Evolutionary conservation across 352 stramenopile genomes (phyloP), one percentile per base, ranked within the genome.

Genomic region (Nothophytophthora sp.): DNA sequence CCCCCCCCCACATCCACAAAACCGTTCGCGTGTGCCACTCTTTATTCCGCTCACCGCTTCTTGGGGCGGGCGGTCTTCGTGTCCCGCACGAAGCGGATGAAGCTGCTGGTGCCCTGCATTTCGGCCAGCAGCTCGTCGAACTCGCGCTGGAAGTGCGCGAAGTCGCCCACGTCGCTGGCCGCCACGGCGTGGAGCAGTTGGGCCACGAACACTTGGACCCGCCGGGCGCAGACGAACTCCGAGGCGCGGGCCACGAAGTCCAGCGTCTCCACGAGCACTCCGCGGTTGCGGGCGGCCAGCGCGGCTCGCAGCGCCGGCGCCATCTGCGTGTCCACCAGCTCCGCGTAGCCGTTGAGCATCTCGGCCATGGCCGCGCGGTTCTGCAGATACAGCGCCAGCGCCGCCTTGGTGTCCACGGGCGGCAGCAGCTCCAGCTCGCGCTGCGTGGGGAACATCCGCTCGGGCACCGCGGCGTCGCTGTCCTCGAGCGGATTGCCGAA

Each of bases 281-380:
- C 67, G 30, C 79, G 73, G 44, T 81, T 81, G 23, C 63, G 59
- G 4, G 49, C 39, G 4, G 41, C 62, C 32, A 88, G 44, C 5
- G 78, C 80, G 0, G 35, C 38, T 11, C 46, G 38, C 6, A 92
- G 50, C 13, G 74, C 73, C 12, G 74, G 74, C 1, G 66, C 25
- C 43, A 92, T 82, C 8, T 87, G 74, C 8, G 66, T 63, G 12
- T 72, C 43, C 16, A 73, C 71, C 38, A 92, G 54, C 29, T 90
- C 76, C 11, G 69, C 56, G 36, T 76, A 92, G 0, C 81, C 81
- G 32, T 86, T 65, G 9, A 92, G 60, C 81, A 92, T 92, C 36
- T 90, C 81, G 3, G 69, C 40, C 55, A 88, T 67, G 7, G 76
- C 78, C 12, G 51, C 58, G 13, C 72, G 63, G 58, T 88, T 89